Percentiles rank a stretch among this genome's conserved stretches.
phyloP scores from a whole-genome alignment of 306 rosid species.

The Cucumis hystrix region DNA sequence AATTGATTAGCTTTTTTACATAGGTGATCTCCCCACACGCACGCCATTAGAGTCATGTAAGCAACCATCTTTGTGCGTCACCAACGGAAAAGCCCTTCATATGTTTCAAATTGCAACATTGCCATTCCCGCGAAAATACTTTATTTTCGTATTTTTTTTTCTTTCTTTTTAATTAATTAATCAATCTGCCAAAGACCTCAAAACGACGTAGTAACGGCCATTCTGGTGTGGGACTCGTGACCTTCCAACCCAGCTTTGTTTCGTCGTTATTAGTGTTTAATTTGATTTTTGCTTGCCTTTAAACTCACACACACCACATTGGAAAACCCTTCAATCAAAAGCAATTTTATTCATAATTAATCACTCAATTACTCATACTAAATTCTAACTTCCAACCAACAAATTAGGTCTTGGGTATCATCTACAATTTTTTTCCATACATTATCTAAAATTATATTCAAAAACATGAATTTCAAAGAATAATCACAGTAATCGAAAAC shows the following conservation, averaged over 20 bases:
- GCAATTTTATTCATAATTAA: background rate
- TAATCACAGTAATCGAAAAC: too few species aligned
- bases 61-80: constrained; percentile 4
- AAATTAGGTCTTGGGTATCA: background rate
- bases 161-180: too few species aligned
- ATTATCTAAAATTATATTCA: too few species aligned
- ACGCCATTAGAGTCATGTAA: constrained; percentile 6
- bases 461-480: too few species aligned
- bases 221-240: background rate
- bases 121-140: constrained; percentile 5
- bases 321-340: background rate
- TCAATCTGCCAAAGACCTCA: background rate
- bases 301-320: background rate
- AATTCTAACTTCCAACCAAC: background rate
- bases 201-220: background rate
- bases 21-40: background rate
- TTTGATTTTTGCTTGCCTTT: background rate
- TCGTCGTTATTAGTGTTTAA: background rate
- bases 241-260: background rate
- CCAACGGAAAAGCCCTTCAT: background rate
- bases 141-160: background rate
- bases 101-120: background rate
- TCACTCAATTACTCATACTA: background rate
- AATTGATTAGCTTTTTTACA: background rate
- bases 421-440: too few species aligned